Evolutionary conservation across 2,329 filamentous ascomycete genomes (phyloP), one percentile per base, ranked within the genome.

Genomic region (Fusarium anthophilum): DNA sequence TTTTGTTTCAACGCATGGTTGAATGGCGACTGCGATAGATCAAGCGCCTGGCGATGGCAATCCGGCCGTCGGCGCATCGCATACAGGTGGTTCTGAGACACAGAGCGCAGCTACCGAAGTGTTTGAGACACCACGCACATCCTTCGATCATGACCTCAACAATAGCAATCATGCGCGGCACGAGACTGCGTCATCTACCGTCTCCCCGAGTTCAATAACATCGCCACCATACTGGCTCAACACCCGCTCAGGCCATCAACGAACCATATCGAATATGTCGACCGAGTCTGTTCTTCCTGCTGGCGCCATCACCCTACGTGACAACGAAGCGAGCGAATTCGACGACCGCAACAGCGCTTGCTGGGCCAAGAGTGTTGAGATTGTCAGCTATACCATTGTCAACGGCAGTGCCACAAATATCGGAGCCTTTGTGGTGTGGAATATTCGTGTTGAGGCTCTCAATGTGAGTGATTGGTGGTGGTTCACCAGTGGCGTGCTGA

Each of bases 381-480:
- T 92, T 47, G 84, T 86, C 43, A 88, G 90, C 77, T 83, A 89
- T 79, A 87, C 88, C 17, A 76, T 90, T 26, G 86, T 92, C 51
- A 89, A 90, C 67, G 86, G 88, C 57, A 87, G 87, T 71, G 81
- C 86, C 41, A 88, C 86, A 20, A 89, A 86, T 74, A 87, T 91
- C 35, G 96, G 96, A n/a, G 93, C 95, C 5, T 99, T 98, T 84
- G 94, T 98, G 4, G 95, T 98, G 13, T 99, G 94, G 94, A 96
- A 94, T 80, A 95, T 96, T 78, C 91, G 88, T 54, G 94, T 99
- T 50, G 91, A 96, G 81, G 98, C 95, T 8, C 85, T 98, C 57
- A 92, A 91, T 82, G 94, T 95, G 51, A 60, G 77, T 75, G 37
- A 35, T 47, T 53, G n/a, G 30, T 22, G 18, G 39, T 38, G 38